Evolutionary conservation across 306 rosid genomes (phyloP).

Genomic region (Citrullus mucosospermus): DNA sequence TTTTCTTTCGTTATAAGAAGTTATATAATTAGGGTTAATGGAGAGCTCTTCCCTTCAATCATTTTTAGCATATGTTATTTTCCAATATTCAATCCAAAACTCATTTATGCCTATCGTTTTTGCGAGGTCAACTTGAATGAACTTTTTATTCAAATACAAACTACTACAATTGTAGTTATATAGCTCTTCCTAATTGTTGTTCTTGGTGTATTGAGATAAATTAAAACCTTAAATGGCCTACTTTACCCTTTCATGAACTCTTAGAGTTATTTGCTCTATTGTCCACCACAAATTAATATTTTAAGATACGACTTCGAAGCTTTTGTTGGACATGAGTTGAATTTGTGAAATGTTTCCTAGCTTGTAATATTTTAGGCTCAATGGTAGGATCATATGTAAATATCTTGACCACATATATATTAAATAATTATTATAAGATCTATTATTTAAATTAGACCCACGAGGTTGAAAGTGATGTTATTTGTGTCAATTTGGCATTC

Average conservation of each 20-base stretch:
- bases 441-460: neutral
- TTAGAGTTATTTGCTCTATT: neutral
- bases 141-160: neutral
- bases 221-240: neutral
- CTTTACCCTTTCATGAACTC: constrained; percentile 1
- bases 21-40: too few relatives aligned
- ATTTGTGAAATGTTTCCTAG: neutral
- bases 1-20: too few relatives aligned
- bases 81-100: neutral
- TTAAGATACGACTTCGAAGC: neutral
- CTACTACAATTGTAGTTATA: neutral
- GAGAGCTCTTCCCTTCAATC: neutral
- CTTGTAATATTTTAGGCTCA: neutral
- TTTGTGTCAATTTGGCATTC: neutral
- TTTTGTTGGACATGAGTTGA: neutral
- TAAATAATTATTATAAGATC: neutral
- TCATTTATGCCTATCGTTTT: neutral
- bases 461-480: neutral
- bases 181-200: neutral
- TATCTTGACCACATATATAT: neutral
- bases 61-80: neutral
- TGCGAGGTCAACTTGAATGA: neutral
- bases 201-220: neutral
- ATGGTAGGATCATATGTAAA: neutral
- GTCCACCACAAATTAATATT: neutral